A percentile compares a stretch with the other conserved stretches of the same genome.
phyloP scores from a whole-genome alignment of 306 rosid species.

The Chamaecrista fasciculata region DNA sequence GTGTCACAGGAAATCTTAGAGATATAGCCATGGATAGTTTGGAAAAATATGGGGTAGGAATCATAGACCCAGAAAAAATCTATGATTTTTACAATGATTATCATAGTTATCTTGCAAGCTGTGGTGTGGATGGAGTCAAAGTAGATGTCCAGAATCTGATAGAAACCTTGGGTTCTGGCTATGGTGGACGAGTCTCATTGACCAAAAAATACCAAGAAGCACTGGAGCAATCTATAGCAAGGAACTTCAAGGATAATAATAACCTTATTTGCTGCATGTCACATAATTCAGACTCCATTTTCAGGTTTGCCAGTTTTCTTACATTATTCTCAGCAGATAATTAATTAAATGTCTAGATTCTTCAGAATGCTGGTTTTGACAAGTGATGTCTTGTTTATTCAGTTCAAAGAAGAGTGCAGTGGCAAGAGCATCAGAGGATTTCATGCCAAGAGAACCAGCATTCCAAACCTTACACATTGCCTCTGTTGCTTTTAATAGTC shows the following conservation, averaged over 20 bases:
- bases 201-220: conserved; percentile 60
- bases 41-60: conserved; percentile 72
- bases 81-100: conserved; percentile 58
- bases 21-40: conserved; percentile 53
- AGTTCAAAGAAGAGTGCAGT: conserved; percentile 68
- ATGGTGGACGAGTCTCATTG: conserved; percentile 62
- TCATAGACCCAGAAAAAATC: conserved; percentile 50
- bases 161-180: conserved; percentile 65
- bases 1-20: conserved; percentile 46
- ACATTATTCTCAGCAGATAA: conserved; percentile 2
- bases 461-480: conserved; percentile 72
- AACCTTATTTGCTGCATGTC: conserved; percentile 67
- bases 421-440: conserved; percentile 78
- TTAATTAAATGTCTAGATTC: background rate
- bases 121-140: conserved; percentile 70
- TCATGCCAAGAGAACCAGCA: conserved; percentile 76
- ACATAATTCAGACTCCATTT: conserved; percentile 61
- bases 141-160: conserved; percentile 68
- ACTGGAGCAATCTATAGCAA: conserved; percentile 52
- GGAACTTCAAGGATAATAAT: conserved; percentile 52
- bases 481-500: conserved; percentile 68
- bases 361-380: conserved; percentile 11
- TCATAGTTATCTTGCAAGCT: conserved; percentile 61
- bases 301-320: conserved; percentile 43
- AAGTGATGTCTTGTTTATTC: background rate